phyloP scores from a whole-genome alignment of 768 basidiomycete genomes.

The Suillus hirtellus region DNA sequence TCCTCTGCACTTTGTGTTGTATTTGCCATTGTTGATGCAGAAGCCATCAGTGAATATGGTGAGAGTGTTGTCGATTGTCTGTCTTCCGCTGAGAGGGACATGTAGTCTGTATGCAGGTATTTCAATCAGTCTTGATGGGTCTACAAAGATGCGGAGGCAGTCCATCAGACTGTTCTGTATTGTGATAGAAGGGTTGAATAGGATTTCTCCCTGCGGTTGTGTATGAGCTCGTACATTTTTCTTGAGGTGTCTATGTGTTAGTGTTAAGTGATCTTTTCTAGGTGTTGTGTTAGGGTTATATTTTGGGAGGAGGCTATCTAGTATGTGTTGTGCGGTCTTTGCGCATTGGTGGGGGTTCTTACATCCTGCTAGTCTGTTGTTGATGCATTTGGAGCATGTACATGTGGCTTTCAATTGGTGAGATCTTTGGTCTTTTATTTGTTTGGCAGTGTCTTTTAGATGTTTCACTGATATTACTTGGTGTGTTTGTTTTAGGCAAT shows the following conservation, averaged over 20 bases:
- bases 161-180: accelerated
- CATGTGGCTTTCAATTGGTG: background rate
- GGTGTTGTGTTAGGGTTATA: background rate
- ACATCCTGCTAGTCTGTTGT: background rate
- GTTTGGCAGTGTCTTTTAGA: accelerated
- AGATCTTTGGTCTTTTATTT: accelerated
- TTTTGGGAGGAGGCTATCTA: background rate
- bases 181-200: conserved; percentile 6
- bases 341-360: background rate
- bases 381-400: background rate
- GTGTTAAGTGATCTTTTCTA: background rate
- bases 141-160: background rate
- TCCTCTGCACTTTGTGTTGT: no score
- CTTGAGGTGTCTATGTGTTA: conserved; percentile 8
- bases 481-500: background rate
- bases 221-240: conserved; percentile 1
- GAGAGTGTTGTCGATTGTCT: accelerated
- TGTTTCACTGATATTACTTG: background rate
- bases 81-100: background rate
- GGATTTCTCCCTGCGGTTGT: background rate
- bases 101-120: background rate
- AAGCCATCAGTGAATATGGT: conserved; percentile 27
- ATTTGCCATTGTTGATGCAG: conserved; percentile 21
- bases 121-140: accelerated
- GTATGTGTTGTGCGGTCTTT: background rate